Evolutionary conservation across 345 rosid genomes (phyloP).

Genomic region (Aethionema arabicum): DNA sequence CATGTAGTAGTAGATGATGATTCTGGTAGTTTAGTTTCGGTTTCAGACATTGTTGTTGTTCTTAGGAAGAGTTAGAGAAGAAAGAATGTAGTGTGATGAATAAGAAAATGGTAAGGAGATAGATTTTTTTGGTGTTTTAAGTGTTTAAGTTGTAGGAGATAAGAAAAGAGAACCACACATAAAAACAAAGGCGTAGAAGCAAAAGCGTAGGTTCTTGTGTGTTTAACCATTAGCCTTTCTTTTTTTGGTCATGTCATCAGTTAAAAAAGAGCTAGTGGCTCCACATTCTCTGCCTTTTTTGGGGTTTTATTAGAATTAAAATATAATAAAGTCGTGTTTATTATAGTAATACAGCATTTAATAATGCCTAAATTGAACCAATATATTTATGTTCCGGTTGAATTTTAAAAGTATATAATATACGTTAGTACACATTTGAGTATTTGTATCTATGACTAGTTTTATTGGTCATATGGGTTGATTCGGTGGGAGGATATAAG

Average conservation of each 20-base stretch:
- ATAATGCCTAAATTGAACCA: too few species aligned
- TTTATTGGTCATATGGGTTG: too few species aligned
- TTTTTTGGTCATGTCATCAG: conserved; percentile 25
- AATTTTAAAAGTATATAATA: too few species aligned
- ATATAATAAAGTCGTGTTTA: too few species aligned
- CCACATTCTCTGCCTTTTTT: conserved; percentile 29
- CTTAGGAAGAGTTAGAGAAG: conserved; percentile 12
- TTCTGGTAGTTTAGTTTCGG: conserved; percentile 41
- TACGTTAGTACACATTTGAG: too few species aligned
- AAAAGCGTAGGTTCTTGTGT: conserved; percentile 53
- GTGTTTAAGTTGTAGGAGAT: conserved; percentile 48
- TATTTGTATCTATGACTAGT: too few species aligned
- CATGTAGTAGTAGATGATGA: conserved; percentile 36
- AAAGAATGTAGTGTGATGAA: conserved; percentile 27
- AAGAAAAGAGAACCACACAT: conserved; percentile 99
- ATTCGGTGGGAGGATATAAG: too few species aligned
- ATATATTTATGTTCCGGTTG: too few species aligned
- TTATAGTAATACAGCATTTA: too few species aligned
- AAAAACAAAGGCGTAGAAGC: conserved; percentile 57
- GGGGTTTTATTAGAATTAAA: neutral
- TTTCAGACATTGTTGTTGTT: conserved; percentile 44
- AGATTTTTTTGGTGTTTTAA: too few species aligned
- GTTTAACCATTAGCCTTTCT: conserved; percentile 36
- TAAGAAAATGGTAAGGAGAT: too few species aligned
- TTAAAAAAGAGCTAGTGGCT: conserved; percentile 37